Base-by-base conservation (phyloP, 257 asterid genomes). In the Ilex asprella region DNA sequence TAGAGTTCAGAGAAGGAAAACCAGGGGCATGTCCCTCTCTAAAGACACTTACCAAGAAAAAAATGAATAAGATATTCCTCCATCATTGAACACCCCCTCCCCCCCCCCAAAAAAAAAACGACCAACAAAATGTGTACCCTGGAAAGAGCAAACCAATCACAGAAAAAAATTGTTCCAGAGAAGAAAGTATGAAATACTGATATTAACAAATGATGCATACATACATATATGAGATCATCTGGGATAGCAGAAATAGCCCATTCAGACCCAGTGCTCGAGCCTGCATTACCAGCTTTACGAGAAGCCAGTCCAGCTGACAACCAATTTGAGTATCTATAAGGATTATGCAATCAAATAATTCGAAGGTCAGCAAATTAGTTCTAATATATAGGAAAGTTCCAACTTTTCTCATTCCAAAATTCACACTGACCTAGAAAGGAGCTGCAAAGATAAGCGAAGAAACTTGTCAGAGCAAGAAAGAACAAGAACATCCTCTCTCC, bases 401-500 rank as follows among this genome's bases (percentile, higher is more conserved):
- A 53, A 53, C 10, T 10, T 15, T 21, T 3, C 11, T 49, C 16
- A n/a, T 14, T 53, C 30, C 15, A 70, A 41, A 21, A 68, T 61
- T 72, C 39, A 70, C 70, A 66, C 82, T 70, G 70, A 85, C 97
- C 97, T 87, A 49, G 99, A 84, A 64, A 93, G 70, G 69, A 93
- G 99, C 78, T 93, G 99, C 71, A 93, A 78, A 73, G 89, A 89
- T 78, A 93, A 78, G 61, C 97, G 99, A 59, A 93, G 75, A 69
- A 93, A 93, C 80, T 89, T 93, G 84, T 93, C 99, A 58, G 99
- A 76, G 73, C 91, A 83, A 70, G 96, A 87, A 76, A 89, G 69
- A 60, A 93, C 85, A 57, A 93, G 84, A 75, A 93, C 85, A 71
- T 89, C 96, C 61, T 93, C 94, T 32, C 76, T 80, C 99, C 97